Base-by-base conservation (phyloP, 2,329 filamentous ascomycete species). In the Diaporthe caulivora region DNA sequence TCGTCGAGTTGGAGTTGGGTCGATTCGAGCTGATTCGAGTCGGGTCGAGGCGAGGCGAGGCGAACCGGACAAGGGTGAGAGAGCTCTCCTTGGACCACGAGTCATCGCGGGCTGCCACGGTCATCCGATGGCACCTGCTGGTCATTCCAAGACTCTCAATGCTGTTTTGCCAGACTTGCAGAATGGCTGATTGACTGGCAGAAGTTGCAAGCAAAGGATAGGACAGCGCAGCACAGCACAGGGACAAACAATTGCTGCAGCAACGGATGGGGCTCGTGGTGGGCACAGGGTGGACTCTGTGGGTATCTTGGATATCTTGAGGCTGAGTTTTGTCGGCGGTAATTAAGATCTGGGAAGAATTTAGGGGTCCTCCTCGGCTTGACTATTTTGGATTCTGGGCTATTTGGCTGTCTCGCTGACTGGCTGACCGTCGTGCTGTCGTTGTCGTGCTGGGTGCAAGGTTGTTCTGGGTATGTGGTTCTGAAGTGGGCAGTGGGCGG, bases 301-400 rank as follows among this genome's bases (percentile, higher is more conserved):
- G 49, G 65, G 21, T 40, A 31, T 37, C 21, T 21, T 53, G 47
- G 31, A 71, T 54, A 62, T 54, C 55, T n/a, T 58, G 69, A 71
- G 69, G 69, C 69, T 71, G 69, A 71, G 42, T 44, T 44, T 21
- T 44, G 37, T 42, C 34, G 11, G 53, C 57, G 55, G 55, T 47
- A 69, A 67, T 67, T 40, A 67, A 67, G 62, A 67, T 67, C 62
- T 67, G 47, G 17, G 31, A 37, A 37, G 44, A 67, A 17, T 53
- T 40, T 67, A 53, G 31, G 62, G 62, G 62, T 67, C 62, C 57
- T 57, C 54, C 40, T 62, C 58, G 57, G 57, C 40, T 62, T 26
- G 13, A 26, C n/a, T 60, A 26, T 42, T 60, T 34, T 34, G 34
- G 34, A 29, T 42, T 42, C 1, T 26, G n/a, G 57, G 3, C 18